These are phyloP conservation scores for Trichoderma sp. DNA, from an alignment of 2,329 filamentous ascomycete genomes.

Conservation along the genomic window DNA sequence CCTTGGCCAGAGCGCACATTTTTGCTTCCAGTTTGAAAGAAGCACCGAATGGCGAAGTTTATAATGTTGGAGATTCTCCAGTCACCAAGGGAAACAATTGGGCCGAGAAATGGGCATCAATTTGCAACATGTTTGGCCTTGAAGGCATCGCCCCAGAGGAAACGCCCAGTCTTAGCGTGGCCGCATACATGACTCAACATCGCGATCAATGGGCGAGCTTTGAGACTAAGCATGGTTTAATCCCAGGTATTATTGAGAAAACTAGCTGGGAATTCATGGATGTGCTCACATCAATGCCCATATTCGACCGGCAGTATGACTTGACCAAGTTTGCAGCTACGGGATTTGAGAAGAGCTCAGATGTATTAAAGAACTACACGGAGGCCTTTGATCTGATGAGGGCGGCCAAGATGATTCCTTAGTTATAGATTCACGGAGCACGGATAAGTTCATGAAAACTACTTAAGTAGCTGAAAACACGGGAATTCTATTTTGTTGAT, in stretches of 20 bases:
- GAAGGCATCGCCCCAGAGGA: background rate
- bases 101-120: slow-evolving; percentile 14
- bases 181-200: slow-evolving; percentile 5
- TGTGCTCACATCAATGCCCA: slow-evolving; percentile 6
- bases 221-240: background rate
- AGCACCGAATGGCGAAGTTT: slow-evolving; percentile 2
- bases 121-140: slow-evolving; percentile 10
- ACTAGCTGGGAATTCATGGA: slow-evolving; percentile 18
- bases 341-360: background rate
- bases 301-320: slow-evolving; percentile 13
- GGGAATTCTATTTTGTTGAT: background rate
- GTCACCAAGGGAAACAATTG: background rate
- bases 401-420: background rate
- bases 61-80: slow-evolving; percentile 14
- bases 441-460: background rate
- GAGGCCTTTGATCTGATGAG: slow-evolving; percentile 15
- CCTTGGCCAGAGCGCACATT: slow-evolving; percentile 12
- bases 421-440: background rate
- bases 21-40: slow-evolving; percentile 4
- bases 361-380: slow-evolving; percentile 9
- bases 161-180: background rate
- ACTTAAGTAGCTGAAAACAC: background rate
- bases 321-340: background rate
- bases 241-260: background rate
- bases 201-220: slow-evolving; percentile 4